A percentile compares a stretch with the other conserved stretches of the same genome.
Conservation (phyloP, 495 filamentous ascomycete species). For the Podospora conica region DNA sequence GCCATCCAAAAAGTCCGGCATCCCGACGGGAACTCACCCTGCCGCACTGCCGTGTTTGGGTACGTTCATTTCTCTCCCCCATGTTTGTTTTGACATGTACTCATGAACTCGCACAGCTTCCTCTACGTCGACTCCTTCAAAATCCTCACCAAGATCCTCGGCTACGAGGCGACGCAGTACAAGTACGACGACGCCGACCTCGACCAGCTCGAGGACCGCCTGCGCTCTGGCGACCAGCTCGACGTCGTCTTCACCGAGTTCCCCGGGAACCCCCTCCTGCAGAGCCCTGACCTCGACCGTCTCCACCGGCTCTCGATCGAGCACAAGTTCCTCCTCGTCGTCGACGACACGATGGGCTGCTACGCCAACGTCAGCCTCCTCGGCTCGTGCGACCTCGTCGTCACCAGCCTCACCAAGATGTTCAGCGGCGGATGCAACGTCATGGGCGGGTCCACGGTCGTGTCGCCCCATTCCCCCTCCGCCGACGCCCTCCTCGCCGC, state of each 20-base stretch:
- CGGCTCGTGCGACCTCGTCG: conserved; percentile 13
- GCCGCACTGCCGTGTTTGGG: conserved; percentile 18
- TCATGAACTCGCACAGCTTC: conserved; percentile 11
- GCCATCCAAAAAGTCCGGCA: conserved; percentile 7
- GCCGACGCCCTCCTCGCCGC: not conserved
- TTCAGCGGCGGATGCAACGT: conserved; percentile 25
- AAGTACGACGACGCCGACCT: conserved; percentile 4
- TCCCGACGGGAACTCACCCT: not conserved
- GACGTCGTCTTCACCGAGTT: conserved; percentile 24
- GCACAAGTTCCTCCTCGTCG: conserved; percentile 13
- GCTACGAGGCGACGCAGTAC: not conserved
- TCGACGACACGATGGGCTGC: conserved; percentile 28
- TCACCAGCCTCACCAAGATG: conserved; percentile 29
- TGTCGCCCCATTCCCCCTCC: not conserved
- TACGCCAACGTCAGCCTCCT: conserved; percentile 14
- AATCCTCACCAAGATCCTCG: conserved; percentile 8
- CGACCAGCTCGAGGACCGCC: not conserved
- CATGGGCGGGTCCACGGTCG: conserved; percentile 19
- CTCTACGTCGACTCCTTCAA: conserved; percentile 29
- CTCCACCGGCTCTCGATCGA: conserved; percentile 1
- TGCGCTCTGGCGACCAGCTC: not conserved
- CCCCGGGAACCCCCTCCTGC: conserved; percentile 25
- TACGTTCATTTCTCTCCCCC: not conserved
- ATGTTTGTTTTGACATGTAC: not conserved
- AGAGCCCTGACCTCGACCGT: conserved; percentile 11